phyloP scores from a whole-genome alignment of 495 filamentous ascomycete genomes.

The Staphylotrichum longicolle region DNA sequence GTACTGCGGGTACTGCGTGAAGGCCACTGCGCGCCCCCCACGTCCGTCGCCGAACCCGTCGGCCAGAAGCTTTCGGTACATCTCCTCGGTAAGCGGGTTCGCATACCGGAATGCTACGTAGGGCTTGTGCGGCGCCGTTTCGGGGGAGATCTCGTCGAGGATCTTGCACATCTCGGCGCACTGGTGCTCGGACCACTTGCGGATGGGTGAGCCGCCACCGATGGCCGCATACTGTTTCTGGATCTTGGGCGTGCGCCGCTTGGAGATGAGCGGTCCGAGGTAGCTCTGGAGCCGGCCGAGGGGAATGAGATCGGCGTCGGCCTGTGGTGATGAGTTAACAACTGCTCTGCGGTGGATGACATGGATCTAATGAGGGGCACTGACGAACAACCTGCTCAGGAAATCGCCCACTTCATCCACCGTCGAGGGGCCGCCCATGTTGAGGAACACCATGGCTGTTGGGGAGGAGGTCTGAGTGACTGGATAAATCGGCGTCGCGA shows the following conservation, averaged over 20 bases:
- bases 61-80: conserved; percentile 73
- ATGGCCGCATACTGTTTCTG: conserved; percentile 92
- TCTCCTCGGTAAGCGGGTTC: conserved; percentile 88
- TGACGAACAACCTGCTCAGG: conserved; percentile 86
- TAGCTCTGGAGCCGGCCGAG: conserved; percentile 89
- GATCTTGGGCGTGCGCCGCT: conserved; percentile 89
- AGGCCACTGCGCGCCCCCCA: conserved; percentile 89
- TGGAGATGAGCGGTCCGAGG: conserved; percentile 81
- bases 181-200: conserved; percentile 96
- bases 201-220: conserved; percentile 93
- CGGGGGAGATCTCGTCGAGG: conserved; percentile 81
- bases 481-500: conserved; percentile 67
- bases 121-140: conserved; percentile 94
- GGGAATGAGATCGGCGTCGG: conserved; percentile 95
- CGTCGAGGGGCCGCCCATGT: conserved; percentile 97
- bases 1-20: conserved; percentile 98
- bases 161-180: conserved; percentile 93
- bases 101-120: conserved; percentile 99
- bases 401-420: conserved; percentile 85
- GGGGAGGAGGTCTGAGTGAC: conserved; percentile 64
- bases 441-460: conserved; percentile 98
- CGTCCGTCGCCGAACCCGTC: conserved; percentile 88
- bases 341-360: conserved; percentile 22
- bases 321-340: conserved; percentile 45
- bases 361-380: conserved; percentile 15